A percentile compares a stretch with the other conserved stretches of the same genome.
phyloP scores from a whole-genome alignment of 2,329 filamentous ascomycete genomes.

The Parastagonospora nodorum region DNA sequence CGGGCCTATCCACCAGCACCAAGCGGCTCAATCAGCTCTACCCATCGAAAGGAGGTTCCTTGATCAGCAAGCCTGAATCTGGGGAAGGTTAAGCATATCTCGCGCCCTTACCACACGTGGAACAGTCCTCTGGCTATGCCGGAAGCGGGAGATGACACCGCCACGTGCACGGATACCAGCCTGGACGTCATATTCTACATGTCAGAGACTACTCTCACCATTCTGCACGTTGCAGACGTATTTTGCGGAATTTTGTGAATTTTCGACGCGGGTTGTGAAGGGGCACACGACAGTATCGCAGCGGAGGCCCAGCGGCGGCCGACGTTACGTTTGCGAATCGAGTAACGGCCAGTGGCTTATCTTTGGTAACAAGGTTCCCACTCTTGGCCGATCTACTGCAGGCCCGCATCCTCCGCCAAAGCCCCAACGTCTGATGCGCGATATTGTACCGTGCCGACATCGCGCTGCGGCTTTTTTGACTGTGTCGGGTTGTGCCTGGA shows the following conservation, averaged over 20 bases:
- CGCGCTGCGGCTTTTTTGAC: conserved; percentile 35
- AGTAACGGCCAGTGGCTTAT: conserved; percentile 39
- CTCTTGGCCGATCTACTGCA: conserved; percentile 31
- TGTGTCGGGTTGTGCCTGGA: conserved; percentile 10
- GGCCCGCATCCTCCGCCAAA: conserved; percentile 23
- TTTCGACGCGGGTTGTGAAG: neutral
- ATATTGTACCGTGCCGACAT: conserved; percentile 35
- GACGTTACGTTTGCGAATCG: conserved; percentile 39
- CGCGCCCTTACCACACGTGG: conserved; percentile 26
- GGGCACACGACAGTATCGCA: conserved; percentile 16
- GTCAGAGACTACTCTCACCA: neutral
- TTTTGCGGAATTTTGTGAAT: neutral
- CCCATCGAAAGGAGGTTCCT: conserved; percentile 17
- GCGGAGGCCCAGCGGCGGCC: conserved; percentile 21
- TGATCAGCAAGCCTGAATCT: conserved; percentile 32
- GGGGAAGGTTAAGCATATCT: conserved; percentile 32
- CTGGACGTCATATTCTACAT: conserved; percentile 6
- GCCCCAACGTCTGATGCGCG: conserved; percentile 29
- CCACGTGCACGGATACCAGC: conserved; percentile 25
- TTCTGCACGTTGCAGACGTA: neutral
- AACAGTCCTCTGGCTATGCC: conserved; percentile 27
- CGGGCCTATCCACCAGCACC: neutral
- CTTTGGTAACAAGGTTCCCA: conserved; percentile 21
- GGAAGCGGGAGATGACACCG: conserved; percentile 28
- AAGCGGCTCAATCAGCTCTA: neutral